These are phyloP conservation scores for Geotrichum citri-aurantii DNA, from an alignment of 1,139 yeast species.

Conservation along the genomic window DNA sequence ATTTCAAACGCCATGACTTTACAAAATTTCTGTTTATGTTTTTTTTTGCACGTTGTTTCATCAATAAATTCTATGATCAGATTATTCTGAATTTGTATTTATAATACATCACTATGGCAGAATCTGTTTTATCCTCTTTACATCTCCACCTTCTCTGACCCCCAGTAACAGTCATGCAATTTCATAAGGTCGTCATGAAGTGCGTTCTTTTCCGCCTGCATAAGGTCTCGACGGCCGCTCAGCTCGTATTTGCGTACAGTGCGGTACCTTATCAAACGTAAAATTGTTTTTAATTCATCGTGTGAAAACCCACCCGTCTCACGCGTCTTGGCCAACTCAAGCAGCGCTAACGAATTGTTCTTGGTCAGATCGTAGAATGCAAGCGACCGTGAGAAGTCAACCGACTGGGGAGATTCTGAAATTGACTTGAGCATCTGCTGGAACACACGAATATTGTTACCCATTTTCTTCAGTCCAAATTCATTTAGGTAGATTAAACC, in stretches of 20 bases:
- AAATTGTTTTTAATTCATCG: conserved; percentile 29
- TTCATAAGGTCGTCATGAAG: conserved; percentile 25
- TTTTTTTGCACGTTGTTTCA: too few relatives aligned
- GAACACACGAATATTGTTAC: conserved; percentile 62
- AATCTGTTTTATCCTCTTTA: background rate
- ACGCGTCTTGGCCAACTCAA: conserved; percentile 24
- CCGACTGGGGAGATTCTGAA: conserved; percentile 50
- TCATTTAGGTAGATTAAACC: conserved; percentile 51
- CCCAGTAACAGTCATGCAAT: conserved; percentile 28
- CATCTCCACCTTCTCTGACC: conserved; percentile 21
- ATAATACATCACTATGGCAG: too few relatives aligned
- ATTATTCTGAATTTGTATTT: too few relatives aligned
- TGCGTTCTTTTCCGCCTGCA: conserved; percentile 23
- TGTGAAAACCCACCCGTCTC: conserved; percentile 21
- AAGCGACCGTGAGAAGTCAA: conserved; percentile 54
- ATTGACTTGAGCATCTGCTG: conserved; percentile 72
- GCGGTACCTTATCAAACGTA: conserved; percentile 28
- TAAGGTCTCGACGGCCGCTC: conserved; percentile 28
- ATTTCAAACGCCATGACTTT: too few relatives aligned
- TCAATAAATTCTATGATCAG: too few relatives aligned
- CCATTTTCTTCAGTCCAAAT: conserved; percentile 61
- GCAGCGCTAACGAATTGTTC: conserved; percentile 25
- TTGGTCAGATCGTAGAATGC: conserved; percentile 54
- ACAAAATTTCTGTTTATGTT: too few relatives aligned
- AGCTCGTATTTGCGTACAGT: conserved; percentile 27